These are phyloP conservation scores for Colletotrichum sp. DNA, from an alignment of 2,329 filamentous ascomycete genomes.

Conservation along the genomic window DNA sequence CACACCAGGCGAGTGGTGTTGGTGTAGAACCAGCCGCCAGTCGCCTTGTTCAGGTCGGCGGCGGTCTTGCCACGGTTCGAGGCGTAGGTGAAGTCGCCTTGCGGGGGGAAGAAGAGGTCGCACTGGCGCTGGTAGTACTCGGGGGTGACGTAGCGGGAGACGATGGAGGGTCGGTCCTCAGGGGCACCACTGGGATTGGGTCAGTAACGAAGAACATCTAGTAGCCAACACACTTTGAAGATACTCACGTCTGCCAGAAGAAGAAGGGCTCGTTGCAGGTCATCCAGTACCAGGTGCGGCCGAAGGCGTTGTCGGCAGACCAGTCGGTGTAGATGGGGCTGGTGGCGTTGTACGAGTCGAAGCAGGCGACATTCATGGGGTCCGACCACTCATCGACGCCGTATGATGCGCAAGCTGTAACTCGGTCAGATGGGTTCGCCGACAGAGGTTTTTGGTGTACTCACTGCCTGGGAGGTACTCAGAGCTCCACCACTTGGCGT, in stretches of 20 bases:
- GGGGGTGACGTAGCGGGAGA: constrained; percentile 54
- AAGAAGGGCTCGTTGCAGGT: constrained; percentile 62
- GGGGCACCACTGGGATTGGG: constrained; percentile 49
- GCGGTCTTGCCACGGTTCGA: constrained; percentile 49
- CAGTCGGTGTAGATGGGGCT: constrained; percentile 56
- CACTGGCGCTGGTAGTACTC: constrained; percentile 64
- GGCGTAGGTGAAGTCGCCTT: constrained; percentile 54
- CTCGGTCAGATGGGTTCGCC: background rate
- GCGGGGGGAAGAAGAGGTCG: constrained; percentile 56
- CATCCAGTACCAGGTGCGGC: constrained; percentile 66
- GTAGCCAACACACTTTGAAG: no score
- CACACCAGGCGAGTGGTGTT: constrained; percentile 60
- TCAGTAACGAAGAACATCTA: background rate
- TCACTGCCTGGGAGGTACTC: constrained; percentile 51
- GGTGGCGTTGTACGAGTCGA: constrained; percentile 55
- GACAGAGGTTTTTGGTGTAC: constrained; percentile 24
- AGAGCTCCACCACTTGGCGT: constrained; percentile 57
- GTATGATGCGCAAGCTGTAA: constrained; percentile 48
- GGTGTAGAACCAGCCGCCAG: constrained; percentile 55
- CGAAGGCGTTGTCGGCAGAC: constrained; percentile 46
- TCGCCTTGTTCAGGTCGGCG: constrained; percentile 54
- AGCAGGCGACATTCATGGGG: constrained; percentile 50
- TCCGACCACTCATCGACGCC: constrained; percentile 50
- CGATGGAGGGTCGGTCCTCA: constrained; percentile 44
- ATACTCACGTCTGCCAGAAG: constrained; percentile 53